Evolutionary conservation across 768 basidiomycete genomes (phyloP).

Genomic region (Baorangia bicolor): DNA sequence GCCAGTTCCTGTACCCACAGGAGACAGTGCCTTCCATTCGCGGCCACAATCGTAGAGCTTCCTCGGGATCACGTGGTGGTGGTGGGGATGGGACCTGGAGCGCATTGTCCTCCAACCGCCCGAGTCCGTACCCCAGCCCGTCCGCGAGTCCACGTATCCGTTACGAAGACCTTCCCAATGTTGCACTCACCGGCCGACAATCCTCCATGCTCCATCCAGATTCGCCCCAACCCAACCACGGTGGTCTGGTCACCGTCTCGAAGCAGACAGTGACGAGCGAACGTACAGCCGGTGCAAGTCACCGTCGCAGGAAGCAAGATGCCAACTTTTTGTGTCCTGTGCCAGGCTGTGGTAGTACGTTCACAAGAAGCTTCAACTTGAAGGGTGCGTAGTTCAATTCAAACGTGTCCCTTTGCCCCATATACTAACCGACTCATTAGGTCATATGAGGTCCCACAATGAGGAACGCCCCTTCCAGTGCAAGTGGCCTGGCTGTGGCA

Average conservation of each 20-base stretch:
- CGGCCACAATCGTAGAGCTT: constrained; percentile 43
- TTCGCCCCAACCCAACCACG: background rate
- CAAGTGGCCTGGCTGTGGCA: constrained; percentile 91
- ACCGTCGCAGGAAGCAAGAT: constrained; percentile 82
- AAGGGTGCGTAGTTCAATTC: constrained; percentile 55
- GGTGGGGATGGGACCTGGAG: constrained; percentile 34
- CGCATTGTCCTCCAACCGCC: constrained; percentile 38
- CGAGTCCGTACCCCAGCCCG: constrained; percentile 68
- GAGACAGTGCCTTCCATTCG: constrained; percentile 38
- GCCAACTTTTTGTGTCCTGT: constrained; percentile 84
- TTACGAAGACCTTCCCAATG: constrained; percentile 49
- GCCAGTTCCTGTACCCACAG: constrained; percentile 44
- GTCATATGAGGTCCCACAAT: constrained; percentile 93
- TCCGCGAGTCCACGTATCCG: constrained; percentile 59
- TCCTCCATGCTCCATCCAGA: constrained; percentile 28
- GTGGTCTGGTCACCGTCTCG: constrained; percentile 34
- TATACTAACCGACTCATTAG: constrained; percentile 35
- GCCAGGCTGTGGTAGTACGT: constrained; percentile 81
- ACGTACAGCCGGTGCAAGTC: constrained; percentile 84
- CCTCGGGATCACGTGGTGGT: constrained; percentile 38
- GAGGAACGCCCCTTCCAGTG: constrained; percentile 95
- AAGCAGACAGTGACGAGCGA: constrained; percentile 90
- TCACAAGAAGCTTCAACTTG: constrained; percentile 90
- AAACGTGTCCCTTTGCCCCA: constrained; percentile 10
- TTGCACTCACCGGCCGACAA: constrained; percentile 24